Evolutionary conservation across 306 rosid species (phyloP).

Genomic region (Pyrus bretschneideri): DNA sequence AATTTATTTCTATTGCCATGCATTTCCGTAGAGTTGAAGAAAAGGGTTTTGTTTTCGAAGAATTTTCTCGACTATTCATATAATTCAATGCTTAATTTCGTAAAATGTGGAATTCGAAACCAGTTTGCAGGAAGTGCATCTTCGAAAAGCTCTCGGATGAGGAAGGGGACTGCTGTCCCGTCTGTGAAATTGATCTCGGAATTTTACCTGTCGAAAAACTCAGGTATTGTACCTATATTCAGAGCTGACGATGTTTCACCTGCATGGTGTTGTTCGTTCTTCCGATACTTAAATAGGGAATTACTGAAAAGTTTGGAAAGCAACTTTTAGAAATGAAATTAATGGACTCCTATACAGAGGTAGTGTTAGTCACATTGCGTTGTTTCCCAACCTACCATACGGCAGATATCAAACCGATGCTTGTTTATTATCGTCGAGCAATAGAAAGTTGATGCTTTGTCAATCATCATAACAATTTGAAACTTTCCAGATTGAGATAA

Average conservation of each 20-base stretch:
- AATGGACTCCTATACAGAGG: not conserved
- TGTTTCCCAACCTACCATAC: not conserved
- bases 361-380: not conserved
- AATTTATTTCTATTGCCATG: not conserved
- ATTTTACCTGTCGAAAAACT: constrained; percentile 82
- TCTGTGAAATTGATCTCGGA: constrained; percentile 83
- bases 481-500: not conserved
- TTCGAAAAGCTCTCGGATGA: constrained; percentile 77
- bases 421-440: not conserved
- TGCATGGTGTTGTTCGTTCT: not conserved
- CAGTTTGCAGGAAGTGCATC: constrained; percentile 98
- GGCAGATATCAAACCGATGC: not conserved
- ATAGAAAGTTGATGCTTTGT: not conserved
- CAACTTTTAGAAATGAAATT: not conserved
- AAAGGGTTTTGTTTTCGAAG: not conserved
- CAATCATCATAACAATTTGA: not conserved
- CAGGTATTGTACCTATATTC: constrained; percentile 38
- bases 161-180: constrained; percentile 79
- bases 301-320: no score
- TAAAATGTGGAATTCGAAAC: constrained; percentile 15
- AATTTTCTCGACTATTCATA: not conserved
- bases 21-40: not conserved
- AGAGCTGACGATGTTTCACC: not conserved
- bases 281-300: no score
- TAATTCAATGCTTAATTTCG: constrained; percentile 17